A percentile compares a stretch with the other conserved stretches of the same genome.
Conservation (phyloP, 768 basidiomycete species). For the Lentinula lateritia region DNA sequence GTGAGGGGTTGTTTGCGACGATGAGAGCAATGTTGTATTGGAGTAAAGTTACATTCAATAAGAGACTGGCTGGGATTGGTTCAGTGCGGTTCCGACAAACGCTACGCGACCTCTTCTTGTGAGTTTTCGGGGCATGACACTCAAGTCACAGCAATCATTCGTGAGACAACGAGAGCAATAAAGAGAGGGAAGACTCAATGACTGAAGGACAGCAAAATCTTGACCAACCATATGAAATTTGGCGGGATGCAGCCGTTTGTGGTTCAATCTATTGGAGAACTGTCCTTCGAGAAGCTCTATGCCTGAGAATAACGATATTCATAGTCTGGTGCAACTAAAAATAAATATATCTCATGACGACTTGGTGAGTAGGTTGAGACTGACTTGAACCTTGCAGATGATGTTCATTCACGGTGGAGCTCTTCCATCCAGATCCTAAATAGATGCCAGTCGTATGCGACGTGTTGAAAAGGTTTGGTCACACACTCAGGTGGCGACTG, state of each 20-base stretch:
- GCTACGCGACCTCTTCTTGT: not conserved
- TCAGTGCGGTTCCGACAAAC: not conserved
- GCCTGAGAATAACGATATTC: slow-evolving; percentile 2
- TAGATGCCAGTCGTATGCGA: slow-evolving; percentile 2
- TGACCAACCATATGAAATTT: not conserved
- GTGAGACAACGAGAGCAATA: not conserved
- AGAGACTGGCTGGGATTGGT: not conserved
- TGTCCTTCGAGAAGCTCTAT: not conserved
- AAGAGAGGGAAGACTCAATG: not conserved
- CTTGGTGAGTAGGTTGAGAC: not conserved
- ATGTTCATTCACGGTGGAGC: not conserved
- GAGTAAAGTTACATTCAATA: not conserved
- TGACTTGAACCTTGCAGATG: not conserved
- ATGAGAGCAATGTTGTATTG: slow-evolving; percentile 3
- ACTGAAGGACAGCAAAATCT: not conserved
- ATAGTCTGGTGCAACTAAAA: not conserved
- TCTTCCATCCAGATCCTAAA: not conserved
- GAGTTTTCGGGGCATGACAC: not conserved
- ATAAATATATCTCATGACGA: slow-evolving; percentile 1
- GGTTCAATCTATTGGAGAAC: not conserved
- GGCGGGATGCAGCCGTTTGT: not conserved
- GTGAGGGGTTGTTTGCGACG: slow-evolving; percentile 1
- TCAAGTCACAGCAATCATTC: not conserved
- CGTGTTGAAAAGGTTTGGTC: not conserved
- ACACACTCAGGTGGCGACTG: not conserved